Percentiles rank a stretch among this genome's conserved stretches.
Conservation (phyloP, 2,329 filamentous ascomycete species). For the Parastagonospora nodorum region DNA sequence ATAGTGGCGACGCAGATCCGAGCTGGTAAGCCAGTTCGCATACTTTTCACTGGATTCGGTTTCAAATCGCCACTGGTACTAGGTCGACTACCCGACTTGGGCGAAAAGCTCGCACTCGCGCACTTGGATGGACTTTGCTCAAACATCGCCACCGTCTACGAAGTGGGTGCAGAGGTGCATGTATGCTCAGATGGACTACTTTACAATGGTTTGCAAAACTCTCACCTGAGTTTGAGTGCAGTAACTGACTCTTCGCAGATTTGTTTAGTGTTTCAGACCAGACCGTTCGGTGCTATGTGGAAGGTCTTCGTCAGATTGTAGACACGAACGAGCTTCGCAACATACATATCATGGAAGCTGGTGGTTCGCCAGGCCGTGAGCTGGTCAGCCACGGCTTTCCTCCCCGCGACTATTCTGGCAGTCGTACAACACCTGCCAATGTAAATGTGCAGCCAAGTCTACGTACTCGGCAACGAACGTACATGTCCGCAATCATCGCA, state of each 20-base stretch:
- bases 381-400: too few relatives aligned
- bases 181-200: conserved; percentile 51
- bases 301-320: conserved; percentile 14
- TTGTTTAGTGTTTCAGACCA: conserved; percentile 49
- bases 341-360: too few relatives aligned
- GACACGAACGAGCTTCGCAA: background rate
- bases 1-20: conserved; percentile 14
- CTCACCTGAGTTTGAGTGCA: background rate
- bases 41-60: conserved; percentile 60
- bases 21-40: conserved; percentile 15
- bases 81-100: conserved; percentile 49
- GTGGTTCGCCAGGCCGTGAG: too few relatives aligned
- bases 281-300: conserved; percentile 48
- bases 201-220: conserved; percentile 37
- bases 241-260: conserved; percentile 26
- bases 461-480: too few relatives aligned
- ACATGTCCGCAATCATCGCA: too few relatives aligned
- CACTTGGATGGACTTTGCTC: conserved; percentile 49
- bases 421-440: too few relatives aligned
- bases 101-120: conserved; percentile 48
- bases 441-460: too few relatives aligned
- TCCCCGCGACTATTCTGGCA: too few relatives aligned
- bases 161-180: conserved; percentile 45
- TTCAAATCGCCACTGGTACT: conserved; percentile 67
- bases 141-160: conserved; percentile 46